Evolutionary conservation across 2,329 filamentous ascomycete species (phyloP).

Genomic region (Calonectria pseudoreteaudii): DNA sequence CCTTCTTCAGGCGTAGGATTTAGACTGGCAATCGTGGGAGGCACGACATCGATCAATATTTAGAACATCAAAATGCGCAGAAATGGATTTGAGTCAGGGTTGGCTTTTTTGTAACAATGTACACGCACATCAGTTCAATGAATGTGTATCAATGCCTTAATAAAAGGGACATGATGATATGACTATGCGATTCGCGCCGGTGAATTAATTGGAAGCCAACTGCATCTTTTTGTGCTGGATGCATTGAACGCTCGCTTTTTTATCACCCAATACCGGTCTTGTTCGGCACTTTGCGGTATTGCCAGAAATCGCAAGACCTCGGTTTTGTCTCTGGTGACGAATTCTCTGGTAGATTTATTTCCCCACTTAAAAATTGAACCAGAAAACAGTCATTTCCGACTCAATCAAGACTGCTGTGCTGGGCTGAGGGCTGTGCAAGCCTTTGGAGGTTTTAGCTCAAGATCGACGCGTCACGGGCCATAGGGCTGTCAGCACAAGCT

Average conservation of each 20-base stretch:
- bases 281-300: neutral
- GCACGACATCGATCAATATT: neutral
- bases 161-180: neutral
- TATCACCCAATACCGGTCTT: neutral
- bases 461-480: neutral
- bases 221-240: neutral
- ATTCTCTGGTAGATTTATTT: neutral
- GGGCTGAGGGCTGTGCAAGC: neutral
- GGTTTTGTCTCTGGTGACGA: neutral
- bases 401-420: neutral
- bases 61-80: neutral
- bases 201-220: neutral
- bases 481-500: neutral
- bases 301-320: no score
- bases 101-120: neutral
- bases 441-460: neutral
- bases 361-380: neutral
- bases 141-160: neutral
- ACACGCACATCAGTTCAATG: neutral
- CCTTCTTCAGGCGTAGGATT: neutral
- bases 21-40: neutral
- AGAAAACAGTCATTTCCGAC: neutral
- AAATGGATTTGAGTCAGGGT: neutral
- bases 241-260: no score
- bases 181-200: no score